Base-by-base conservation (phyloP, 768 basidiomycete species). In the Fistulinella prunicolor region DNA sequence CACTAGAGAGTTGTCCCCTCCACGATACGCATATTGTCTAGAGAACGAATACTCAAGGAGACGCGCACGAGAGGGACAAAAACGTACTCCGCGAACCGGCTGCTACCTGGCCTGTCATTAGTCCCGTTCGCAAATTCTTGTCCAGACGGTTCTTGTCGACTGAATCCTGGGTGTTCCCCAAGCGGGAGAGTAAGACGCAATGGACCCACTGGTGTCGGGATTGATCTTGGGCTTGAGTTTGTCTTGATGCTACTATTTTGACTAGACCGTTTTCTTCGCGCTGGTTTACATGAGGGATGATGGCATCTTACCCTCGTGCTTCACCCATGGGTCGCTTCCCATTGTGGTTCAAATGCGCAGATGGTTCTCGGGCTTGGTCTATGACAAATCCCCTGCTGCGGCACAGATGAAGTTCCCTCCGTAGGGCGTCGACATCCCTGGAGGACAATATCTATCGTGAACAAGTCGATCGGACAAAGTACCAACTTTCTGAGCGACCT, bases 21-120 rank as follows among this genome's bases (percentile, higher is more conserved):
- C 76, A 5, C 63, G 68, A 62, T 85, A 89, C n/a, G 80, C 78
- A 61, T 81, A 90, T 65, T 85, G 79, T 50, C 88, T 90, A 43
- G 55, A 44, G 21, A 44, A 37, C n/a, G 22, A 41, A 49, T 19
- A n/a, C n/a, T n/a, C n/a, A 53, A 53, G 46, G 29, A 30, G 45
- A 32, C 24, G 42, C 16, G 38, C 61, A 58, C 34, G 17, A 38
- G 36, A 19, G 45, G 21, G 6, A 44, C 37, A 23, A 41, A 42
- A 35, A 58, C 68, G 45, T 68, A 82, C 82, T 80, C 68, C 36
- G 65, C 58, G 55, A 82, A 77, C 40, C 73, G 71, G 57, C 75
- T 76, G 16, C 78, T 77, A 21, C 73, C 71, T 19, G 82, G 80
- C 49, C 75, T 72, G 37, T 73, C 69, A 13, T n/a, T n/a, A n/a